Evolutionary conservation across 176 grass and related monocot species (phyloP).

Genomic region (Carex pumila): DNA sequence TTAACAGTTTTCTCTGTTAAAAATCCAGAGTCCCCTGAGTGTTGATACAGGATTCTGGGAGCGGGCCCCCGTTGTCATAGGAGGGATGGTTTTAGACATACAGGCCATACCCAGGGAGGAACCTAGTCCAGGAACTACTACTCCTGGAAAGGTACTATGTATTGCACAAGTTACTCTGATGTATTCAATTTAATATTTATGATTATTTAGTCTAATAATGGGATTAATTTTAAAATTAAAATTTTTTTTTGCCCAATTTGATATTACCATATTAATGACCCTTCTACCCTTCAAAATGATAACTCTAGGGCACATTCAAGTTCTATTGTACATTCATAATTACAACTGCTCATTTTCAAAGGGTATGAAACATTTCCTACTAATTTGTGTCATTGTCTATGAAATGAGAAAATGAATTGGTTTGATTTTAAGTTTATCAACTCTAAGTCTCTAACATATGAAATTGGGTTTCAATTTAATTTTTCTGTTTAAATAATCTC

Average conservation of each 20-base stretch:
- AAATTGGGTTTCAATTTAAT: not conserved
- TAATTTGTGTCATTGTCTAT: too few relatives aligned
- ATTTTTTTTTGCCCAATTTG: too few relatives aligned
- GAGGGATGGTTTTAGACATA: conserved; percentile 25
- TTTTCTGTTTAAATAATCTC: not conserved
- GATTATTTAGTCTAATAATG: too few relatives aligned
- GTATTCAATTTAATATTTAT: not conserved
- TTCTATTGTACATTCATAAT: too few relatives aligned
- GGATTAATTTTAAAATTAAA: too few relatives aligned
- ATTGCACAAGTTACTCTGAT: not conserved
- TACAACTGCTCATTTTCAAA: too few relatives aligned
- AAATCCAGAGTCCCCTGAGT: conserved; percentile 15
- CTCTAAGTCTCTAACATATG: not conserved
- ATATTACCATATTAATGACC: too few relatives aligned
- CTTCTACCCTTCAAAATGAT: too few relatives aligned
- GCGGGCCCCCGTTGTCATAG: conserved; percentile 12
- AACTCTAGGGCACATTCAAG: too few relatives aligned
- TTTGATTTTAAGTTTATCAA: not conserved
- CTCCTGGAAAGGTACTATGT: conserved; percentile 20
- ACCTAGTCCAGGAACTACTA: conserved; percentile 7
- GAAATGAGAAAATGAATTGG: too few relatives aligned
- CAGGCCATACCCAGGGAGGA: not conserved
- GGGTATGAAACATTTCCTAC: too few relatives aligned
- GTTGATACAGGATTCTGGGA: not conserved
- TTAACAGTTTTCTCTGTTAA: not conserved